Evolutionary conservation across 2,329 filamentous ascomycete species (phyloP).

Genomic region (Xylariaceae sp.): DNA sequence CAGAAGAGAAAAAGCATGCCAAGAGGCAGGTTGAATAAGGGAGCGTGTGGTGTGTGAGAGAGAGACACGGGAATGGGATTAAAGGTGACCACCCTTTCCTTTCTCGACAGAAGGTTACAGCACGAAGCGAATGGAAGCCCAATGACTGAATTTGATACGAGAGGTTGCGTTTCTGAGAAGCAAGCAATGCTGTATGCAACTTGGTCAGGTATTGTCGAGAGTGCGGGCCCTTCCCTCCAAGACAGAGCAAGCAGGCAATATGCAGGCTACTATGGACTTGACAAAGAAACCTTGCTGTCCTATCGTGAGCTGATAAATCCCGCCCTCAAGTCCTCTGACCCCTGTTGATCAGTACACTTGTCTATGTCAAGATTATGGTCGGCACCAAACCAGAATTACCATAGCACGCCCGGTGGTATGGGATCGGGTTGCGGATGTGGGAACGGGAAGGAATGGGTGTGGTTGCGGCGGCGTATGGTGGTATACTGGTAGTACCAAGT

Average conservation of each 20-base stretch:
- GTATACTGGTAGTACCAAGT: too few species aligned
- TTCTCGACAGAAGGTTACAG: conserved; percentile 23
- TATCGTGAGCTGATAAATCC: too few species aligned
- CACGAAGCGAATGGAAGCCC: conserved; percentile 20
- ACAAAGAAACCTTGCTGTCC: conserved; percentile 1
- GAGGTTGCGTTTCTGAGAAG: conserved; percentile 19
- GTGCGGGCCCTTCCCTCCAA: not conserved
- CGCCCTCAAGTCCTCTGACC: too few species aligned
- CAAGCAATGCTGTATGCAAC: too few species aligned
- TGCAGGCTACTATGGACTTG: conserved; percentile 5
- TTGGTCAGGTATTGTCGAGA: too few species aligned
- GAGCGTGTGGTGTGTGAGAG: conserved; percentile 7
- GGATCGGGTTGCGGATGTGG: conserved; percentile 10
- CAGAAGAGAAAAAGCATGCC: conserved; percentile 16
- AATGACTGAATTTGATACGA: conserved; percentile 18
- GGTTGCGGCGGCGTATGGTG: too few species aligned
- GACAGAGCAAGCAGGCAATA: not conserved
- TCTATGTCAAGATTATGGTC: not conserved
- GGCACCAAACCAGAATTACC: conserved; percentile 1
- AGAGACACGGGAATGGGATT: conserved; percentile 11
- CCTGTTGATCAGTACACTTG: too few species aligned
- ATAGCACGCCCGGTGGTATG: conserved; percentile 14
- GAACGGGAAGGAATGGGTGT: not conserved
- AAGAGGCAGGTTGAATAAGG: conserved; percentile 17
- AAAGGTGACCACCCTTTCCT: conserved; percentile 4